Evolutionary conservation across 352 stramenopile genomes (phyloP), one percentile per base, ranked within the genome.

Genomic region (Peronospora destructor): DNA sequence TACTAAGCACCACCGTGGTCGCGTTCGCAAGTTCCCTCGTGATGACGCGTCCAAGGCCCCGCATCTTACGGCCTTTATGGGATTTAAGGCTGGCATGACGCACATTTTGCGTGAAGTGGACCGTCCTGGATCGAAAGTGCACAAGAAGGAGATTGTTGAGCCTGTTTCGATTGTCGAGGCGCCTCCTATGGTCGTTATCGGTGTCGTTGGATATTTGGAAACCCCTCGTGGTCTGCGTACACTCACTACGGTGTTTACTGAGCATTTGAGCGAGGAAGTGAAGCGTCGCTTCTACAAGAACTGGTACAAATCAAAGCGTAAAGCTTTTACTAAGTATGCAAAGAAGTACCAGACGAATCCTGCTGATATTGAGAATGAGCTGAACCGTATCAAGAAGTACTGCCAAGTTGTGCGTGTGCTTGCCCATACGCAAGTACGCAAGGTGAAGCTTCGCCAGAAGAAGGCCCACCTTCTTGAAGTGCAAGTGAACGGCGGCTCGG

Each of bases 201-300:
- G 97, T 68, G 90, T 99, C 14, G 97, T 99, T 40, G 97, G 97
- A 60, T 99, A 99, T 91, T 79, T 99, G n/a, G 95, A 98, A 75
- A 99, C 97, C 56, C 96, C 97, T 34, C 91, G 87, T 43, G 97
- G 97, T 67, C 90, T 99, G 55, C 95, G 96, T 57, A 98, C 96
- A 43, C 83, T 99, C 49, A 99, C 95, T 35, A 99, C 97, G 44
- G 97, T 99, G 51, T 99, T 98, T 76, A 96, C 97, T 13, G 90
- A 98, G 87, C 96, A 99, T 82, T 86, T 99, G 68, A 97, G 73
- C 71, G 96, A 99, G 64, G 96, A 99, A 69, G 64, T 98, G 60
- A 98, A 98, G 91, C 94, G 96, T 85, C 93, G 97, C 68, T 98
- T 98, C 77, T 99, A 99, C 96, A 99, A 99, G 95, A 99, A 99